These are phyloP conservation scores for Aspergillus sojae DNA, from an alignment of 2,329 filamentous ascomycete species.

Conservation along the genomic window DNA sequence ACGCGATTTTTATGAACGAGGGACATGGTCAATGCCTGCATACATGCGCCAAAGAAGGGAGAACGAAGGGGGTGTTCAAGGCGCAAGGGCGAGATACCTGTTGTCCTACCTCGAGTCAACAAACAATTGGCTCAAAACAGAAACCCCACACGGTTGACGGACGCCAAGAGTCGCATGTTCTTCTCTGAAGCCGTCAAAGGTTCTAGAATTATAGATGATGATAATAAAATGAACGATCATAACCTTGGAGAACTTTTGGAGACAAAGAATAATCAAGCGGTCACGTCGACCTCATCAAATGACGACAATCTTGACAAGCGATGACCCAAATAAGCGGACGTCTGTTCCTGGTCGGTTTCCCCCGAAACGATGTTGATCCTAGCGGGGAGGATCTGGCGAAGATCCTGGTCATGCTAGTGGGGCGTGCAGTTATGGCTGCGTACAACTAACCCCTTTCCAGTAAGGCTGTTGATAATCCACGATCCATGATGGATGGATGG, in stretches of 20 bases:
- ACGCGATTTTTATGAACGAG: not conserved
- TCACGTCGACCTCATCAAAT: not conserved
- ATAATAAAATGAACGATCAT: not conserved
- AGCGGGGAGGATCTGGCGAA: not conserved
- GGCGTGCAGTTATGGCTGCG: not conserved
- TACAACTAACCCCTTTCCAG: not conserved
- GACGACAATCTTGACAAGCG: not conserved
- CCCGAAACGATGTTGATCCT: not conserved
- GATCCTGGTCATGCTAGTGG: not conserved
- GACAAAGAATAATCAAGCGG: not conserved
- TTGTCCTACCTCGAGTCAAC: not conserved
- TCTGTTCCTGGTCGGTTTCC: not conserved
- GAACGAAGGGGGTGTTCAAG: not conserved
- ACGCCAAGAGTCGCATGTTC: not conserved
- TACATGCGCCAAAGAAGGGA: not conserved
- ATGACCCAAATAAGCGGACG: not conserved
- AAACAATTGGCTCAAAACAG: not conserved
- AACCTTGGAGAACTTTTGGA: not conserved
- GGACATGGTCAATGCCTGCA: constrained; percentile 2
- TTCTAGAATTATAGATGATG: not conserved
- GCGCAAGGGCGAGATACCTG: not conserved
- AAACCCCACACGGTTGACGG: not conserved
- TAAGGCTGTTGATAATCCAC: not conserved
- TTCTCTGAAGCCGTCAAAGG: not conserved
- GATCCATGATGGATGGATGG: no score